These are phyloP conservation scores for Simmondsia chinensis DNA, from an alignment of 148 eudicot species.

Conservation along the genomic window DNA sequence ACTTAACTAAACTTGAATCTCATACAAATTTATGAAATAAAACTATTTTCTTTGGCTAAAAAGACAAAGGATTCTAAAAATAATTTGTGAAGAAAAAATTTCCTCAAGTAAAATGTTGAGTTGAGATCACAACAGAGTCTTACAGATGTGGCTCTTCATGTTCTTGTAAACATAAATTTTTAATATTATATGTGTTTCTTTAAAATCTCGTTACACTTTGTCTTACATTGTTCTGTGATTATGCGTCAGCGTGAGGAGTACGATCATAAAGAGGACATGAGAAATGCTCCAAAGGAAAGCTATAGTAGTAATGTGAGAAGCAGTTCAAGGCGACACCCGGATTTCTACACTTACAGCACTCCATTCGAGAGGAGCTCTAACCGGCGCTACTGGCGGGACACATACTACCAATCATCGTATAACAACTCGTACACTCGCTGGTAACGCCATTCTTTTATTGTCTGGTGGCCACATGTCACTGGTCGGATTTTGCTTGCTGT, in stretches of 20 bases:
- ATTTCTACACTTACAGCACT: constrained; percentile 27
- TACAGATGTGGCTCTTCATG: no score
- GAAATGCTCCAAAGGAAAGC: constrained; percentile 36
- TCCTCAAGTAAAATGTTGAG: no score
- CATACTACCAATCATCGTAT: constrained; percentile 26
- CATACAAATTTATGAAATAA: no score
- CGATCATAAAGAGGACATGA: constrained; percentile 63
- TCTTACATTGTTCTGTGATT: not conserved
- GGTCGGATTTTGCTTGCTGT: no score
- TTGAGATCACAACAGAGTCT: no score
- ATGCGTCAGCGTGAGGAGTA: constrained; percentile 67
- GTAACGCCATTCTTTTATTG: constrained; percentile 19
- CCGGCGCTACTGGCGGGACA: constrained; percentile 47
- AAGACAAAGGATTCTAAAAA: no score
- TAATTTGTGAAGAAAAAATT: no score
- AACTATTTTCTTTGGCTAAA: no score
- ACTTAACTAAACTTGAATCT: no score
- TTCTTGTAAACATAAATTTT: not conserved
- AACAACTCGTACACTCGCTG: constrained; percentile 26
- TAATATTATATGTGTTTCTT: not conserved
- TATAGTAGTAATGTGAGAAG: constrained; percentile 20
- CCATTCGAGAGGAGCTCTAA: constrained; percentile 43
- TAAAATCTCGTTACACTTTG: not conserved
- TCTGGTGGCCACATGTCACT: no score
- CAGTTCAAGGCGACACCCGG: constrained; percentile 34